phyloP scores from a whole-genome alignment of 805 yeast species.

The Lipomyces anomalus region DNA sequence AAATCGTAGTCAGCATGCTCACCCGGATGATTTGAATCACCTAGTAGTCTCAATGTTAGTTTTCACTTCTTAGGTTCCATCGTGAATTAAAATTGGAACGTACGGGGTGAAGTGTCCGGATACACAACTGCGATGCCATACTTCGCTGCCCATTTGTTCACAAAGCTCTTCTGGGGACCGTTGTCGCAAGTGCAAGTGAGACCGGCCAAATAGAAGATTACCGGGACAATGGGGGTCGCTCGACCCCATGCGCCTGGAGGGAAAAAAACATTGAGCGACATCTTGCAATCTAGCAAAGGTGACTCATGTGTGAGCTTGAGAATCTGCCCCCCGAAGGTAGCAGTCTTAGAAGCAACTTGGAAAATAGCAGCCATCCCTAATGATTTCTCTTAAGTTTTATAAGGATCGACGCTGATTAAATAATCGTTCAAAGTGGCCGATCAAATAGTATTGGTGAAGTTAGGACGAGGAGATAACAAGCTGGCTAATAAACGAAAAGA shows the following conservation, averaged over 20 bases:
- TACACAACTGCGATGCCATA: constrained; percentile 83
- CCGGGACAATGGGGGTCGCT: constrained; percentile 49
- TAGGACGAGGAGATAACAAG: too few species aligned
- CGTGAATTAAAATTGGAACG: background rate
- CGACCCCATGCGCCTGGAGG: constrained; percentile 49
- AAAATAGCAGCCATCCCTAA: constrained; percentile 33
- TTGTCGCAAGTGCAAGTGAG: constrained; percentile 90
- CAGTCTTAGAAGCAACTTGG: constrained; percentile 47
- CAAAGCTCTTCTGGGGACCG: constrained; percentile 87
- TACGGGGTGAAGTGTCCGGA: constrained; percentile 94
- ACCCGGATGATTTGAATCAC: constrained; percentile 66
- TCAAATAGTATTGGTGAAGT: too few species aligned
- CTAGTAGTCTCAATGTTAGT: background rate
- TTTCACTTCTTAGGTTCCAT: background rate
- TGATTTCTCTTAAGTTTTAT: too few species aligned
- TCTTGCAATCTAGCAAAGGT: constrained; percentile 52
- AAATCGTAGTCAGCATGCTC: constrained; percentile 82
- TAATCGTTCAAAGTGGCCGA: too few species aligned
- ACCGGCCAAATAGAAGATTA: constrained; percentile 76
- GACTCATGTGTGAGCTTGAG: constrained; percentile 74
- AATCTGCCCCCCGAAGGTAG: constrained; percentile 68
- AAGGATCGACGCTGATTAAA: too few species aligned
- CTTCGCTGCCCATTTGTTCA: constrained; percentile 73
- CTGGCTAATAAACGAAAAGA: too few species aligned
- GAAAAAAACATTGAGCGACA: constrained; percentile 79